A percentile compares a stretch with the other conserved stretches of the same genome.
These are phyloP conservation scores for Trapa incisa DNA, from an alignment of 345 rosid genomes.

Conservation along the genomic window DNA sequence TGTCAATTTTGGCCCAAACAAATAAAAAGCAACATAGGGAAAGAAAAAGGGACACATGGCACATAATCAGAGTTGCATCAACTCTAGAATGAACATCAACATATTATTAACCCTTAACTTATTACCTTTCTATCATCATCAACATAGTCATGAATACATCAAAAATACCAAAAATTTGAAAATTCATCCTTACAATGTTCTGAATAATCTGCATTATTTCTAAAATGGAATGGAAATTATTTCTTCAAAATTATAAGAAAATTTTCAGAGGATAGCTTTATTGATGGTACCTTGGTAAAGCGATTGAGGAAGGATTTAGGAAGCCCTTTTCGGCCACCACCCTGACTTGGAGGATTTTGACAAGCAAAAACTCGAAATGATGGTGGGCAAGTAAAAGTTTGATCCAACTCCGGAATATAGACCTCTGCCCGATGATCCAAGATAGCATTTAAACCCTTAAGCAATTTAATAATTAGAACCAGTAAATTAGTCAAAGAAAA, in stretches of 20 bases:
- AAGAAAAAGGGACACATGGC: too few relatives aligned
- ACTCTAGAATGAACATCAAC: too few relatives aligned
- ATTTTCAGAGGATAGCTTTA: not conserved
- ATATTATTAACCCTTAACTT: too few relatives aligned
- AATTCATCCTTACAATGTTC: too few relatives aligned
- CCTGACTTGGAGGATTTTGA: conserved; percentile 94
- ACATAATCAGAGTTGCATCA: too few relatives aligned
- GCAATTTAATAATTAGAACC: conserved; percentile 2
- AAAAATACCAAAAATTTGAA: not conserved
- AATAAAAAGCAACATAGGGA: too few relatives aligned
- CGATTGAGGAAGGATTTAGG: conserved; percentile 92
- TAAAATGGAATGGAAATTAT: too few relatives aligned
- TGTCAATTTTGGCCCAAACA: too few relatives aligned
- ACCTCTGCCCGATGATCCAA: conserved; percentile 95
- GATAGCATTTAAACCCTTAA: conserved; percentile 87
- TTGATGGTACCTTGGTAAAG: conserved; percentile 58
- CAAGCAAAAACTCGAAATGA: conserved; percentile 90
- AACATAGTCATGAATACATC: conserved; percentile 1
- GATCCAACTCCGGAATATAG: conserved; percentile 84
- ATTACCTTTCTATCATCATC: not conserved
- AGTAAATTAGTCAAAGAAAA: not conserved
- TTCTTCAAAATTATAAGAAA: too few relatives aligned
- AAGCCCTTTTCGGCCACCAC: conserved; percentile 97
- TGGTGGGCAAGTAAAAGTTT: conserved; percentile 63
- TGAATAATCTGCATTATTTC: too few relatives aligned